Evolutionary conservation across 208 protist species (phyloP).

Genomic region (Angomonas deanei): DNA sequence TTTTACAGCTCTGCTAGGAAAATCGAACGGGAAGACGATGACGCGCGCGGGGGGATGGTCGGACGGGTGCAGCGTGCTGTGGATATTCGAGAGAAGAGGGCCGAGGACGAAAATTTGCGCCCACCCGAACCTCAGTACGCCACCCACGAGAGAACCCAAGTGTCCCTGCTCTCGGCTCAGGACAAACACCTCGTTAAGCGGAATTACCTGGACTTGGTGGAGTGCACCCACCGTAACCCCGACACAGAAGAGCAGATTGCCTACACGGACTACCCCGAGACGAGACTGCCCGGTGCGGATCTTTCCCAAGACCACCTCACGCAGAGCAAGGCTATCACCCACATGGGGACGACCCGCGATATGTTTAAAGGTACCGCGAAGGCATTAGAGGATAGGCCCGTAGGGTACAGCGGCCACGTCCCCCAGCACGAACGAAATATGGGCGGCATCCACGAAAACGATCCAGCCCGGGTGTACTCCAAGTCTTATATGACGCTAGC

Average conservation of each 20-base stretch:
- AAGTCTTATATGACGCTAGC: constrained; percentile 89
- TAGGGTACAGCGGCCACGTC: constrained; percentile 61
- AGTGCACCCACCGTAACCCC: constrained; percentile 63
- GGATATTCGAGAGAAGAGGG: constrained; percentile 70
- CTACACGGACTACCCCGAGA: constrained; percentile 35
- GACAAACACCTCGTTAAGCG: constrained; percentile 29
- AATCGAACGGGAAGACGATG: constrained; percentile 66
- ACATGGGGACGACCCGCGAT: constrained; percentile 56
- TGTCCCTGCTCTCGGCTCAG: constrained; percentile 20
- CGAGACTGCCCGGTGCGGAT: constrained; percentile 30
- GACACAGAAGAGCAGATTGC: constrained; percentile 55
- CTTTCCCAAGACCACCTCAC: constrained; percentile 39
- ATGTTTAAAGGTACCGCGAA: constrained; percentile 74
- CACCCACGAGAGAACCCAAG: constrained; percentile 9
- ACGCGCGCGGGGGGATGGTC: constrained; percentile 48
- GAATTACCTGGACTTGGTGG: constrained; percentile 80
- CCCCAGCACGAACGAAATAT: constrained; percentile 41
- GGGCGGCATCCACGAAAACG: constrained; percentile 37
- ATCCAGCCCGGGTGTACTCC: constrained; percentile 55
- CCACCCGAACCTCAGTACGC: constrained; percentile 27
- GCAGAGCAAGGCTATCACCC: constrained; percentile 70
- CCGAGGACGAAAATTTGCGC: constrained; percentile 35
- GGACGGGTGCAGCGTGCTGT: constrained; percentile 68
- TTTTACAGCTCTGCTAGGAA: constrained; percentile 72
- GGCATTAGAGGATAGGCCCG: constrained; percentile 36